Evolutionary conservation across 805 yeast genomes (phyloP), one percentile per base, ranked within the genome.

Genomic region (Wickerhamiella lipophila): DNA sequence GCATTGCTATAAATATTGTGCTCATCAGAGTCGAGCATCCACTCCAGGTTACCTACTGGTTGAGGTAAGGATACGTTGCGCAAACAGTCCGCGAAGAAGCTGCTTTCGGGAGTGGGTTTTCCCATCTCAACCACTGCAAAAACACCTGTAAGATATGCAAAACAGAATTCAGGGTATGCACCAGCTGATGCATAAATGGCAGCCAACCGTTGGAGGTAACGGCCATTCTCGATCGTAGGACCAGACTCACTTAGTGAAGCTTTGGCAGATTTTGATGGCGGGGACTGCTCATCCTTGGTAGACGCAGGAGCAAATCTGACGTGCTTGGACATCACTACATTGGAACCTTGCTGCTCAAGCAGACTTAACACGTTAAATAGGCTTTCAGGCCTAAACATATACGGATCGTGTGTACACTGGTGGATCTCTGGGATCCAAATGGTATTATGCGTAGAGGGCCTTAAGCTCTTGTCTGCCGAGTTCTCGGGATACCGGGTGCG

Each of bases 111-210:
- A 3, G 30, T 25, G 12, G 43, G 6, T 15, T 25, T 25, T 3
- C 43, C 25, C 11, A 23, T 12, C 3, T 25, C 21, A n/a, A 40
- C 12, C 29, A 16, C 43, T 7, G 43, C 19, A 27, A 19, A 22
- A n/a, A 40, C n/a, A n/a, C 43, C 43, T 12, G 30, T 18, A 2
- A 40, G 18, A 12, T 40, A 40, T 13, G 43, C 43, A 13, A 40
- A 9, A 13, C 29, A 40, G 43, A 40, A 40, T n/a, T 40, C 43
- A 2, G 43, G 27, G 30, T 7, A 22, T 21, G 13, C 25, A 13
- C 32, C 43, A 3, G 30, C 29, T 9, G 23, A 18, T 6, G 18
- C 43, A 15, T 40, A 40, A 3, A 13, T 11, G 4, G n/a, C 16
- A 3, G 29, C 30, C 8, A 40, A 21, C 21, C 18, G 12, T n/a